Evolutionary conservation across 2,329 filamentous ascomycete species (phyloP).

Genomic region (Helicocarpus griseus): DNA sequence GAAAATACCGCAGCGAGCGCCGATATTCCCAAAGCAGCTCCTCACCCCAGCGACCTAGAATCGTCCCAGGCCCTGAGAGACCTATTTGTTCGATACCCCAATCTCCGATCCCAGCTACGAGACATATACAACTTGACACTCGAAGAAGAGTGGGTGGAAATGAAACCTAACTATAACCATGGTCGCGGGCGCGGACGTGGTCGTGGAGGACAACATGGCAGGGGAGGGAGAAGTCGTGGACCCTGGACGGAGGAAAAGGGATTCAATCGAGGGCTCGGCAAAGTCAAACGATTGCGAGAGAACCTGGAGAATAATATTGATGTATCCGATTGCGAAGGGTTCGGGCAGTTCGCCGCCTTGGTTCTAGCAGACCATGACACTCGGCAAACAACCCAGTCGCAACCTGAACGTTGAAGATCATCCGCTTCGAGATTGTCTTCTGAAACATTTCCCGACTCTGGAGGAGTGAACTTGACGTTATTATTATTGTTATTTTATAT

Average conservation of each 20-base stretch:
- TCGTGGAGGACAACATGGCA: conserved; percentile 16
- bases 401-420: not conserved
- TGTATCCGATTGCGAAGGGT: conserved; percentile 24
- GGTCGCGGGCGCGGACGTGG: conserved; percentile 17
- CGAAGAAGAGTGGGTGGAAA: conserved; percentile 32
- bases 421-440: not conserved
- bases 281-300: conserved; percentile 28
- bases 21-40: not conserved
- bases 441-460: not conserved
- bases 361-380: conserved; percentile 14
- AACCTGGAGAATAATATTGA: conserved; percentile 26
- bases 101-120: conserved; percentile 29
- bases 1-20: not conserved
- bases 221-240: conserved; percentile 19
- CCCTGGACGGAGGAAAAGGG: conserved; percentile 35
- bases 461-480: not conserved
- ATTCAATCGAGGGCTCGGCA: conserved; percentile 32
- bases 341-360: conserved; percentile 28
- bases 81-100: conserved; percentile 29
- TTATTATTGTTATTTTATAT: not conserved
- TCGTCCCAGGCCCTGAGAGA: conserved; percentile 26
- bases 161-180: conserved; percentile 14
- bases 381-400: not conserved
- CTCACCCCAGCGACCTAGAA: conserved; percentile 11
- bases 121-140: conserved; percentile 34